Base-by-base conservation (phyloP, 2,329 filamentous ascomycete genomes). In the Fusarium sp. region DNA sequence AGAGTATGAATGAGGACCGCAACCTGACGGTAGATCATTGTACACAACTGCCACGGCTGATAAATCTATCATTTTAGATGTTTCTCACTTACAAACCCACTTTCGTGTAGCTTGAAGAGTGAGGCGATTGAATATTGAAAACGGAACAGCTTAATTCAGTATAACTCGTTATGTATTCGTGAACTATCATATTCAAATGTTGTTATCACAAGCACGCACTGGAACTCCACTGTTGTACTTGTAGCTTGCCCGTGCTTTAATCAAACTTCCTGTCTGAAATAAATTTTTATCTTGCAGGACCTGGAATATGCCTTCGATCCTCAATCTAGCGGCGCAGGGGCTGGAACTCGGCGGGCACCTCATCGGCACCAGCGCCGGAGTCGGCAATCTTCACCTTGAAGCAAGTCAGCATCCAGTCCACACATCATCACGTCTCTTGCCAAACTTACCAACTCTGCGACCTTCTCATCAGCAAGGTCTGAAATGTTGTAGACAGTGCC, bases 391-490 rank as follows among this genome's bases (percentile, higher is more conserved):
- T 19, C 9, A 39, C 18, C 49, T 51, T 3, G 16, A 21, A 19
- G 23, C 11, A 14, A 19, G 23, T 51, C 18, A 51, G 49, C 23
- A 41, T 39, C 8, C 11, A 26, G 1, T 12, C 12, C 23, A 6
- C 14, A 25, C 21, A 43, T 18, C 2, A 16, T 12, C 18, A 4
- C 6, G 14, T 16, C 13, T 18, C 2, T 19, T 19, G 31, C 0
- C 4, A 10, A 41, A 41, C 49, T 26, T 4, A 51, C 49, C 31
- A 51, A 18, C 31, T 51, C 49, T 10, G 12, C 18, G 5, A 51
- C 13, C 23, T 51, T 51, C 18, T 51, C 49, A 1, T 51, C 49
- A 0, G 49, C 2, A 2, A 51, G 19, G 9, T 10, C 18, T 0
- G 31, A n/a, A 19, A 51, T 51, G 31, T 3, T 26, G 31, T 51